Evolutionary conservation across 1,139 yeast genomes (phyloP).

Genomic region (Yamadazyma epiphylla): DNA sequence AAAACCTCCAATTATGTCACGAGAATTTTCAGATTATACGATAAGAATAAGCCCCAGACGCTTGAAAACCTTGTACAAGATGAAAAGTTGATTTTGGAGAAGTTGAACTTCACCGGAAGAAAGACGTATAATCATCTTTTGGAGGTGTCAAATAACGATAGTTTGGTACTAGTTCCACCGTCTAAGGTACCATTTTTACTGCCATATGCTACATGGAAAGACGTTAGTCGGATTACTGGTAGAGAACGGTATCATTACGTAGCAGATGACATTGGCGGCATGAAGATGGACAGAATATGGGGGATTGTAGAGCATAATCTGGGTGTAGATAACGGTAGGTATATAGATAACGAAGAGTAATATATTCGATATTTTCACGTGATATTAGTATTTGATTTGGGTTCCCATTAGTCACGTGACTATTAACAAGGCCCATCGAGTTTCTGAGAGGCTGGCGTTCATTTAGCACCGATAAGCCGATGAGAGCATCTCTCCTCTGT

Average conservation of each 20-base stretch:
- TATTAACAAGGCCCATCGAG: no score
- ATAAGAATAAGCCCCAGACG: constrained; percentile 60
- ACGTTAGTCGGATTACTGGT: constrained; percentile 32
- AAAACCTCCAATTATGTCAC: constrained; percentile 68
- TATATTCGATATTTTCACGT: no score
- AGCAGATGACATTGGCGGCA: constrained; percentile 73
- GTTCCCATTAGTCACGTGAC: no score
- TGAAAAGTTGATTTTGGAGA: constrained; percentile 68
- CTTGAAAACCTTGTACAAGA: constrained; percentile 55
- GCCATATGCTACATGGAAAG: constrained; percentile 66
- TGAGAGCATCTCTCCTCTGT: not conserved
- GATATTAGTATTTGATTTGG: no score
- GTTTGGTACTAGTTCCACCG: constrained; percentile 35
- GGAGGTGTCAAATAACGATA: constrained; percentile 39
- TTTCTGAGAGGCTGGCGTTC: no score
- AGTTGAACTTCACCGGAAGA: constrained; percentile 64
- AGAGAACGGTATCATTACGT: constrained; percentile 48
- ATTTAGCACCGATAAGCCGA: not conserved
- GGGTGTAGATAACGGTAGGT: constrained; percentile 67
- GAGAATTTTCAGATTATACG: constrained; percentile 67
- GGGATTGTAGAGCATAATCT: constrained; percentile 68
- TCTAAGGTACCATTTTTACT: constrained; percentile 21
- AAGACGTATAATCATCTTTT: constrained; percentile 61
- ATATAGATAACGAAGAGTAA: no score
- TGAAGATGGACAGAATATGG: constrained; percentile 82